These are phyloP conservation scores for Ogataea paradorogensis DNA, from an alignment of 805 yeast genomes.

Conservation along the genomic window DNA sequence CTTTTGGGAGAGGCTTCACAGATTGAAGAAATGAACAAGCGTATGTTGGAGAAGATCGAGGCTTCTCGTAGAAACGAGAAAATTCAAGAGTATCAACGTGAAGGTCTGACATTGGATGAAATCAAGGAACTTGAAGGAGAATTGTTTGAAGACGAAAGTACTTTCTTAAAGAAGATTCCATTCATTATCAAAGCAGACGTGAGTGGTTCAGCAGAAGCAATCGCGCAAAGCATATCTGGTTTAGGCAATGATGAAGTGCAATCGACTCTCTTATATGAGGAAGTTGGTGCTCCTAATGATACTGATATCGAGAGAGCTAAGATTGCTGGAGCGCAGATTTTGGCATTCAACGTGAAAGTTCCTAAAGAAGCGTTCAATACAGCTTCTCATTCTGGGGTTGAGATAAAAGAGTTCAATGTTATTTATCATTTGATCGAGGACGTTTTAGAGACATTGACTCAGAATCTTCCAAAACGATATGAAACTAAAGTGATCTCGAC, in stretches of 20 bases:
- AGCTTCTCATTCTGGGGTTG: conserved; percentile 58
- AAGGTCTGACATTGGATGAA: conserved; percentile 57
- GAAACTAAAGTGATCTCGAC: conserved; percentile 67
- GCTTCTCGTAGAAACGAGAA: conserved; percentile 51
- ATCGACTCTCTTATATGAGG: conserved; percentile 64
- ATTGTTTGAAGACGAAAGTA: conserved; percentile 31
- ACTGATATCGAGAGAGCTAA: conserved; percentile 66
- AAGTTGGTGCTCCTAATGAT: conserved; percentile 75
- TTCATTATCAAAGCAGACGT: conserved; percentile 89
- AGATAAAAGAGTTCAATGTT: conserved; percentile 64
- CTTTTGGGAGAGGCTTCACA: conserved; percentile 57
- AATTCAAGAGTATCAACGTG: conserved; percentile 53
- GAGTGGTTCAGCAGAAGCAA: conserved; percentile 92
- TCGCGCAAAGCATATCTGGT: conserved; percentile 71
- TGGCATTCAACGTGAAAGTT: conserved; percentile 73
- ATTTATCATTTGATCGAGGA: conserved; percentile 87
- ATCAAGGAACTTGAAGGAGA: conserved; percentile 36
- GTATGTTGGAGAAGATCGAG: conserved; percentile 53
- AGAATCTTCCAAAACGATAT: conserved; percentile 58
- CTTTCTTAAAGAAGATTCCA: conserved; percentile 38
- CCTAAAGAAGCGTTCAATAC: conserved; percentile 59
- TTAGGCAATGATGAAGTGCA: conserved; percentile 87
- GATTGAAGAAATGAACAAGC: conserved; percentile 68
- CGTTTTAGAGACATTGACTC: conserved; percentile 62
- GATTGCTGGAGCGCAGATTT: conserved; percentile 65